Base-by-base conservation (phyloP, 305 asterid species). In the Fraxinus greggii region DNA sequence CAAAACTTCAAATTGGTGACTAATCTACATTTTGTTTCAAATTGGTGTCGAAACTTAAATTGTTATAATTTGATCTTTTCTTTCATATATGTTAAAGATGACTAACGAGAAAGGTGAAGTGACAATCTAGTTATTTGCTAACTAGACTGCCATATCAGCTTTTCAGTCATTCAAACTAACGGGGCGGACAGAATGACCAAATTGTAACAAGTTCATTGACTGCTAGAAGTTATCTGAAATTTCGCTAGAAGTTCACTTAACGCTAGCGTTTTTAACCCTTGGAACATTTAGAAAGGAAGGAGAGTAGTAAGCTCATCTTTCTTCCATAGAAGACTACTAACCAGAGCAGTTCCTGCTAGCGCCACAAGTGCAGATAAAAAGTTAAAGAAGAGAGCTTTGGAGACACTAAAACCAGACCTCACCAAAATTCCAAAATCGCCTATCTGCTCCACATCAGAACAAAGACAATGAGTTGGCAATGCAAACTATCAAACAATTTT, bases 371-470 rank as follows among this genome's bases (percentile, higher is more conserved):
- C 99, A 3, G 99, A 95, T 69, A 95, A 91, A 78, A 95, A 95
- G 96, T 95, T 95, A 72, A 94, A 95, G 90, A 92, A 93, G 75
- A 95, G 96, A 48, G 99, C 99, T 88, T 90, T 90, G 76, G 99
- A 93, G 88, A 89, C 94, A 0, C 94, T 93, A 86, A 95, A 94
- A 82, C 99, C 99, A 5, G 98, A 95, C 83, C 99, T 91, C 84
- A 94, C 97, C 85, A 95, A 84, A 85, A 95, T 95, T 61, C 99
- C 99, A 81, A 95, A 95, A 87, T 95, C 99, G 32, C 99, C 99
- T 21, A 95, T 95, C 99, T 95, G 97, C 86, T 78, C 15, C 79
- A 83, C 38, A 81, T 29, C 51, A 75, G 48, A 24, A 42, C 28
- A 72, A 31, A 78, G 42, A 19, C 5, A 33, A 36, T 63, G 21